Evolutionary conservation across 139 green algal species (phyloP), one percentile per base, ranked within the genome.

Genomic region (Coccomyxa sp.): DNA sequence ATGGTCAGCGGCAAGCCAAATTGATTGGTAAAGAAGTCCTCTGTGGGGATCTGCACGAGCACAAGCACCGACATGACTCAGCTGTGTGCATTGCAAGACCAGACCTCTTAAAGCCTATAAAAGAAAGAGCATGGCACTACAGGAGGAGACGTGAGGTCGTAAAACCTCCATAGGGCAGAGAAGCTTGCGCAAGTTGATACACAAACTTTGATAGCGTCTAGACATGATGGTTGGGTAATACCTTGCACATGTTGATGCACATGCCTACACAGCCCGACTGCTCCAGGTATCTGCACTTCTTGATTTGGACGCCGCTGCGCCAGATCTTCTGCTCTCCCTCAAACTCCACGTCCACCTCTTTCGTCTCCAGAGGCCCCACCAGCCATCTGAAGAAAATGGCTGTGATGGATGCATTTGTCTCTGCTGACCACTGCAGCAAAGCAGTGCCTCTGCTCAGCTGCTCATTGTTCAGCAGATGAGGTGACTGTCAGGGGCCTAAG

Each of bases 271-370:
- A 64, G 50, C 83, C 87, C 39, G 64, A 81, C 39, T 68, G 77
- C 79, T 92, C 87, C 40, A 92, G 71, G 75, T 92, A 92, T 0
- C 87, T 76, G 80, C 88, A 92, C 81, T 92, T 92, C 81, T 89
- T 83, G 50, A 92, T 91, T 34, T 85, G 72, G 38, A 92, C 88
- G 6, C 76, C 68, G 33, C 77, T 83, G 38, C 68, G 79, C 86
- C 83, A 88, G 29, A 35, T 81, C 70, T 87, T 55, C 41, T 78
- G 70, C 5, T 78, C 33, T 2, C 84, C 82, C 31, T 84, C 44
- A 40, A 73, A 84, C 31, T 82, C 64, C 1, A 91, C 76, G 36
- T 89, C 84, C 8, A 77, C 37, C 34, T 81, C 68, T 68, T 83
- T 39, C 0, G 80, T 44, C 34, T 86, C 70, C 37, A 85, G 82